phyloP scores from a whole-genome alignment of 306 rosid genomes.

The Mucuna pruriens region DNA sequence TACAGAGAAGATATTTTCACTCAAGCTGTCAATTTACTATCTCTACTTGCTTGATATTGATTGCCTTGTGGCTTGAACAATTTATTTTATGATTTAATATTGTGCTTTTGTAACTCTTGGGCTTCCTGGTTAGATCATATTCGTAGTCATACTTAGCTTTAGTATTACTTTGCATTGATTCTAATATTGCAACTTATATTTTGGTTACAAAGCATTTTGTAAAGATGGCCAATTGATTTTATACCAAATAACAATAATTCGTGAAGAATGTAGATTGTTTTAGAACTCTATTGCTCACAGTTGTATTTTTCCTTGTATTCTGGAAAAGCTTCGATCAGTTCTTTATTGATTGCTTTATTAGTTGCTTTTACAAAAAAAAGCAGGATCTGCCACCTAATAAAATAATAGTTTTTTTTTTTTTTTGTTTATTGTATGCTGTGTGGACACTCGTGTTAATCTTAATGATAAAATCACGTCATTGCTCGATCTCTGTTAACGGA shows the following conservation, averaged over 20 bases:
- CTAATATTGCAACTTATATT: background rate
- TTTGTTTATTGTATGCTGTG: background rate
- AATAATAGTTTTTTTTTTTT: too few relatives aligned
- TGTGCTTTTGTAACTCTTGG: slow-evolving; percentile 34
- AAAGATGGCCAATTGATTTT: background rate
- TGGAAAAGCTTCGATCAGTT: background rate
- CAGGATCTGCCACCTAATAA: background rate
- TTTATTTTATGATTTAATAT: slow-evolving; percentile 24
- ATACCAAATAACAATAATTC: background rate
- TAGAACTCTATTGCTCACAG: background rate
- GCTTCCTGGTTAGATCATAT: background rate
- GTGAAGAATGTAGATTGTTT: background rate
- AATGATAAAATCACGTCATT: too few relatives aligned
- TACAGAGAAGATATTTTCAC: slow-evolving; percentile 22
- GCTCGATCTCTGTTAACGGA: too few relatives aligned
- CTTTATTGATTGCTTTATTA: background rate
- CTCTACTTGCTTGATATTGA: background rate
- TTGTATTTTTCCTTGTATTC: background rate
- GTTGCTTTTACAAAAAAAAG: background rate
- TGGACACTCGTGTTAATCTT: background rate
- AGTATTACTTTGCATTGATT: background rate
- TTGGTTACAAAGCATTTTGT: background rate
- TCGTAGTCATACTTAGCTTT: background rate
- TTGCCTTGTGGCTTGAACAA: slow-evolving; percentile 31
- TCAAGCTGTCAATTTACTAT: slow-evolving; percentile 9